Evolutionary conservation across 805 yeast species (phyloP).

Genomic region (Myxozyma lipomycoides): DNA sequence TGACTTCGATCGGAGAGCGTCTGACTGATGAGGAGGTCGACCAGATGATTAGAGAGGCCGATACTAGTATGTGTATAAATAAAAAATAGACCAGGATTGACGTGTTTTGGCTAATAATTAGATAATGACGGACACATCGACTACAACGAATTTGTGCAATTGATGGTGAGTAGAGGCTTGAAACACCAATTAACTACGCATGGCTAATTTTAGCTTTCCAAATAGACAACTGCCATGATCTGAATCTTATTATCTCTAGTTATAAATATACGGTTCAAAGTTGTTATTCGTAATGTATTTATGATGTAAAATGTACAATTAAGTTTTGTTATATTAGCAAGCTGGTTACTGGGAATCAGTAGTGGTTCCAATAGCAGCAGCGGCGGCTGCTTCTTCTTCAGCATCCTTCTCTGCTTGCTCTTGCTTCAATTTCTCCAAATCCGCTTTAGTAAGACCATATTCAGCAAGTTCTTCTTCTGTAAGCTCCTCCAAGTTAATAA

Average conservation of each 20-base stretch:
- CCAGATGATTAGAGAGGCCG: constrained; percentile 95
- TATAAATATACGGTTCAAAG: too few species aligned
- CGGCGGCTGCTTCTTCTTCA: constrained; percentile 7
- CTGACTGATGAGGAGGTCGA: constrained; percentile 95
- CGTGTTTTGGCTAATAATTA: too few species aligned
- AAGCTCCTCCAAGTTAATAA: constrained; percentile 18
- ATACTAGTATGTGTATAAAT: constrained; percentile 49
- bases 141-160: constrained; percentile 91
- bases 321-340: too few species aligned
- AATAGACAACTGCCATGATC: too few species aligned
- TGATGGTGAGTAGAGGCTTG: constrained; percentile 46
- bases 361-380: too few species aligned
- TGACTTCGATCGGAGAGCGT: constrained; percentile 96
- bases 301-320: too few species aligned
- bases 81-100: too few species aligned
- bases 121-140: constrained; percentile 93
- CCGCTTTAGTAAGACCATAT: constrained; percentile 20
- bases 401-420: constrained; percentile 24
- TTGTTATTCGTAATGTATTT: too few species aligned
- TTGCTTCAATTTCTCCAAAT: constrained; percentile 13
- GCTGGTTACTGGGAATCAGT: too few species aligned
- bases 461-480: constrained; percentile 20
- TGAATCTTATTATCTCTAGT: too few species aligned
- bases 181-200: too few species aligned
- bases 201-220: too few species aligned